Evolutionary conservation across 1,139 yeast species (phyloP).

Genomic region (Candida neerlandica): DNA sequence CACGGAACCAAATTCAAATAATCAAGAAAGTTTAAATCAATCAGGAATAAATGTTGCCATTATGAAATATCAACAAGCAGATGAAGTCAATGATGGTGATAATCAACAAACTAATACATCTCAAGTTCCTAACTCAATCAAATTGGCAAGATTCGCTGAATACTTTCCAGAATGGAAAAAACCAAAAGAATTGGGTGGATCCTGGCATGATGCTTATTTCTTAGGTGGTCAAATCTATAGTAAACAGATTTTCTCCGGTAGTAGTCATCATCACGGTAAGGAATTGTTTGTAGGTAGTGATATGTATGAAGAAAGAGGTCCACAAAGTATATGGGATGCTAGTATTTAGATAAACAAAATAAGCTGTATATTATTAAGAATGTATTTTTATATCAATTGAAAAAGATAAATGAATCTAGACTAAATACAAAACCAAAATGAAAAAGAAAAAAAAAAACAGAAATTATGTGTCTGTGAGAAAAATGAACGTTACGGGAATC

Average conservation of each 20-base stretch:
- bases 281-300: slow-evolving; percentile 75
- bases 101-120: slow-evolving; percentile 24
- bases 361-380: background rate
- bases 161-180: slow-evolving; percentile 96
- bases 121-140: slow-evolving; percentile 80
- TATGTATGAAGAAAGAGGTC: slow-evolving; percentile 80
- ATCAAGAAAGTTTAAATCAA: slow-evolving; percentile 8
- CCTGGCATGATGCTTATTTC: slow-evolving; percentile 70
- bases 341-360: slow-evolving; percentile 21
- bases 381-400: no score
- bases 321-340: slow-evolving; percentile 62
- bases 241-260: slow-evolving; percentile 74
- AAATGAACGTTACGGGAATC: no score
- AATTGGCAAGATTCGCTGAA: slow-evolving; percentile 75
- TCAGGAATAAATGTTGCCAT: slow-evolving; percentile 43
- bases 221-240: slow-evolving; percentile 89
- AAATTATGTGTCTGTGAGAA: no score
- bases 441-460: no score
- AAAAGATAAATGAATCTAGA: no score
- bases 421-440: no score
- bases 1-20: slow-evolving; percentile 29
- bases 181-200: slow-evolving; percentile 57
- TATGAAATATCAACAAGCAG: slow-evolving; percentile 48
- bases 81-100: slow-evolving; percentile 33
- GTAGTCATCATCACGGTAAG: slow-evolving; percentile 54